Evolutionary conservation across 768 basidiomycete genomes (phyloP).

Genomic region (Tylopilus balloui): DNA sequence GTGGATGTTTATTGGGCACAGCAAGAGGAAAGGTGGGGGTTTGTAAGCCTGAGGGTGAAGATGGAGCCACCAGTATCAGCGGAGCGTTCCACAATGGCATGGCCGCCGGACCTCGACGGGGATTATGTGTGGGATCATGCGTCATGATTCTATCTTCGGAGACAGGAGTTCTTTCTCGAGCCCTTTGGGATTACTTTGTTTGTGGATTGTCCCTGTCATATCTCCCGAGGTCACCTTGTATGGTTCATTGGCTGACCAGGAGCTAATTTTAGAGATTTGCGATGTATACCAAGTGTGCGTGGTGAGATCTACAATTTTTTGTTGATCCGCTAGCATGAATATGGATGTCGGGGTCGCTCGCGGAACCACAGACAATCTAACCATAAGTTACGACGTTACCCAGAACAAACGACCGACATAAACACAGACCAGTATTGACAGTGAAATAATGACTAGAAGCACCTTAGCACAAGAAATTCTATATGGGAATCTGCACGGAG

Average conservation of each 20-base stretch:
- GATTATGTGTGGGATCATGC: constrained; percentile 16
- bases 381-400: constrained; percentile 21
- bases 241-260: constrained; percentile 8
- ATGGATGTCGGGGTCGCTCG: constrained; percentile 8
- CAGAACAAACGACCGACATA: constrained; percentile 15
- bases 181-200: constrained; percentile 20
- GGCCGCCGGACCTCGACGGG: constrained; percentile 26
- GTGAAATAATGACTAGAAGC: constrained; percentile 15
- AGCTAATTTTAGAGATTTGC: constrained; percentile 23
- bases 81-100: constrained; percentile 41
- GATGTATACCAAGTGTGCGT: constrained; percentile 2
- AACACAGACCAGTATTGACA: constrained; percentile 18
- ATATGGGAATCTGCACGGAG: constrained; percentile 24
- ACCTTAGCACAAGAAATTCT: constrained; percentile 34
- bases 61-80: constrained; percentile 36
- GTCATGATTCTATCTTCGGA: constrained; percentile 14
- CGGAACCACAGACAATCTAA: constrained; percentile 9
- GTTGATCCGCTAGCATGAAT: constrained; percentile 23
- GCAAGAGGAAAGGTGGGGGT: constrained; percentile 17
- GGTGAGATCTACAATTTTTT: constrained; percentile 29
- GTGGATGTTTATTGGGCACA: constrained; percentile 37
- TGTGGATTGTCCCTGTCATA: constrained; percentile 10
- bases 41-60: constrained; percentile 1
- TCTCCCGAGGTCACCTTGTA: constrained; percentile 23
- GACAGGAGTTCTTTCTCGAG: constrained; percentile 9